phyloP scores from a whole-genome alignment of 164 flowering plant genomes.

The Chloranthus sessilifolius region DNA sequence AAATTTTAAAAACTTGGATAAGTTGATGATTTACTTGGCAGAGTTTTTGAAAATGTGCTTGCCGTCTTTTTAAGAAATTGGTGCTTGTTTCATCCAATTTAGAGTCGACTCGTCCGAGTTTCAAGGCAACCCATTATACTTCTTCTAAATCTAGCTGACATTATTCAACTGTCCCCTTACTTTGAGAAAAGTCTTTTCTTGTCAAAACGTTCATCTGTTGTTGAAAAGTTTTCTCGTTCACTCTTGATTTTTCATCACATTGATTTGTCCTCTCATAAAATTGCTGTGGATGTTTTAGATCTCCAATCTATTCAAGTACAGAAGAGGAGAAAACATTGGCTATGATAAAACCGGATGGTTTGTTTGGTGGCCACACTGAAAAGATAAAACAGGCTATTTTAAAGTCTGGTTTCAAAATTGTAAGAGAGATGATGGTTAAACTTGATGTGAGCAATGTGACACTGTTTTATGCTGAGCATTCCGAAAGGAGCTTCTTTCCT shows the following conservation, averaged over 20 bases:
- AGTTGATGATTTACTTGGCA: no score
- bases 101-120: no score
- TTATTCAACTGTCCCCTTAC: no score
- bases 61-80: no score
- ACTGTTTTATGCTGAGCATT: constrained; percentile 70
- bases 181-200: no score
- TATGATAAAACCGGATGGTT: constrained; percentile 86
- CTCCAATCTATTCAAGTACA: constrained; percentile 18
- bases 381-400: constrained; percentile 39
- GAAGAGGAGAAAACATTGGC: constrained; percentile 65
- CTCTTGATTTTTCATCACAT: not conserved
- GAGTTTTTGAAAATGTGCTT: no score
- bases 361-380: constrained; percentile 51
- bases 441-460: constrained; percentile 44
- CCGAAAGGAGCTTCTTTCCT: constrained; percentile 58
- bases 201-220: no score
- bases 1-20: no score
- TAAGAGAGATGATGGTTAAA: constrained; percentile 33
- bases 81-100: no score
- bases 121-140: no score
- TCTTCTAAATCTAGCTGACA: no score
- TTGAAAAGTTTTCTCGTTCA: not conserved
- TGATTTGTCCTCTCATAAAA: not conserved
- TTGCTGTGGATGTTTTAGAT: constrained; percentile 21
- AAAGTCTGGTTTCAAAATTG: constrained; percentile 56